phyloP scores from a whole-genome alignment of 352 stramenopile genomes.

The Pseudoperonospora humuli region DNA sequence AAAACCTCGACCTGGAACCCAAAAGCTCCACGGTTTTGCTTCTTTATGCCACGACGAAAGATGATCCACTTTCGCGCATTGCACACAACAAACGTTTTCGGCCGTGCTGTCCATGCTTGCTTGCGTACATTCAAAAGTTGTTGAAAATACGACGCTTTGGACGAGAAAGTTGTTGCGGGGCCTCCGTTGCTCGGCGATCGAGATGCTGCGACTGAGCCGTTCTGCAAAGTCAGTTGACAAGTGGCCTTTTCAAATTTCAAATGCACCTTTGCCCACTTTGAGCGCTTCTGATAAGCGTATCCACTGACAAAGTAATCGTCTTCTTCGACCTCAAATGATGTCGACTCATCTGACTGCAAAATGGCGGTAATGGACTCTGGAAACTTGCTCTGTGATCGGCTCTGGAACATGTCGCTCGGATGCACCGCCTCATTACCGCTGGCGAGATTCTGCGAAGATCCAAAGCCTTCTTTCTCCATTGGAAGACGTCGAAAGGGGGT shows the following conservation, averaged over 20 bases:
- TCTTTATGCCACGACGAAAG: constrained; percentile 65
- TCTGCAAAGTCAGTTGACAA: constrained; percentile 42
- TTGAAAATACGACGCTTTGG: constrained; percentile 35
- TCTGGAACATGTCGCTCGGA: constrained; percentile 64
- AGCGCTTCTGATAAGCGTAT: constrained; percentile 64
- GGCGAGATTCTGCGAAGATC: constrained; percentile 52
- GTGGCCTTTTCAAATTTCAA: constrained; percentile 65
- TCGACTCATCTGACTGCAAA: constrained; percentile 45
- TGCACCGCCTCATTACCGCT: constrained; percentile 46
- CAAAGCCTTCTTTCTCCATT: constrained; percentile 67
- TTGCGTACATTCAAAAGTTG: constrained; percentile 55
- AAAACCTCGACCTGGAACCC: constrained; percentile 77
- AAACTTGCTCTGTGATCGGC: constrained; percentile 62
- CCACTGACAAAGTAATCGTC: constrained; percentile 45
- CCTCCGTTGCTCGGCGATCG: constrained; percentile 2
- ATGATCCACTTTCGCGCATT: constrained; percentile 72
- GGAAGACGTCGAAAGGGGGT: constrained; percentile 56
- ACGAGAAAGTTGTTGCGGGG: constrained; percentile 17
- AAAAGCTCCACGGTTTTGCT: constrained; percentile 52
- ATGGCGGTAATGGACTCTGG: constrained; percentile 68
- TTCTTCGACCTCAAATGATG: constrained; percentile 48
- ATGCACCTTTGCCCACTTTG: constrained; percentile 66
- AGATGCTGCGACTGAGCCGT: constrained; percentile 12
- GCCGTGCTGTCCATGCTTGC: constrained; percentile 44
- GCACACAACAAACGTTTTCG: constrained; percentile 62